phyloP scores from a whole-genome alignment of 2,329 filamentous ascomycete genomes.

The Talaromyces marneffei region DNA sequence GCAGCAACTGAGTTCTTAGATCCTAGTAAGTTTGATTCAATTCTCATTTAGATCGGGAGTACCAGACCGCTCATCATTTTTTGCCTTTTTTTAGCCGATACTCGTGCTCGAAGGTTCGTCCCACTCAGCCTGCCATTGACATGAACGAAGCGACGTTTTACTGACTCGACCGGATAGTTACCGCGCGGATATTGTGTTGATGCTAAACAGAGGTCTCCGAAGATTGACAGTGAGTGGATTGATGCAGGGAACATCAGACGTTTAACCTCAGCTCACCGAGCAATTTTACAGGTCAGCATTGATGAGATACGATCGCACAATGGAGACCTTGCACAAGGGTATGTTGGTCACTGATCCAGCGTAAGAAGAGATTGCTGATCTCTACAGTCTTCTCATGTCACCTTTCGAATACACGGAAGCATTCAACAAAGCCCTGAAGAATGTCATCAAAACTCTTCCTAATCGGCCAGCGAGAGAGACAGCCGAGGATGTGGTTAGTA shows the following conservation, averaged over 20 bases:
- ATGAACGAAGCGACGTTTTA: not conserved
- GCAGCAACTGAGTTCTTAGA: slow-evolving; percentile 90
- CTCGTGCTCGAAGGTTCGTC: slow-evolving; percentile 49
- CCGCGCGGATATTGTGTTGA: slow-evolving; percentile 77
- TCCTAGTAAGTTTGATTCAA: slow-evolving; percentile 60
- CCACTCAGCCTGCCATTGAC: not conserved
- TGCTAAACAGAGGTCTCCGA: slow-evolving; percentile 58
- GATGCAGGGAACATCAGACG: not conserved
- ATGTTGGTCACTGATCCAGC: slow-evolving; percentile 13
- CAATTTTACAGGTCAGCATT: slow-evolving; percentile 57
- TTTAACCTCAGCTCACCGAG: not conserved
- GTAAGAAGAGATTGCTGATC: slow-evolving; percentile 16
- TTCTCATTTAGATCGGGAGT: not conserved
- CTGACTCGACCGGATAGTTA: slow-evolving; percentile 56
- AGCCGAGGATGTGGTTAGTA: slow-evolving; percentile 61
- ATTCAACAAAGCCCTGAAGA: slow-evolving; percentile 85
- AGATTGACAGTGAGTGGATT: slow-evolving; percentile 48
- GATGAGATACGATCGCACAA: slow-evolving; percentile 90
- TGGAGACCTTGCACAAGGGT: slow-evolving; percentile 68
- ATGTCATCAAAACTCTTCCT: slow-evolving; percentile 74
- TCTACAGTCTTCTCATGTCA: slow-evolving; percentile 53
- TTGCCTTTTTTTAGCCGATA: slow-evolving; percentile 44
- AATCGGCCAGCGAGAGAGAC: slow-evolving; percentile 70
- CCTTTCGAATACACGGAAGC: slow-evolving; percentile 86
- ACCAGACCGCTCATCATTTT: slow-evolving; percentile 13